Conservation (phyloP, 2,329 filamentous ascomycete species). For the Diaporthe eres region DNA sequence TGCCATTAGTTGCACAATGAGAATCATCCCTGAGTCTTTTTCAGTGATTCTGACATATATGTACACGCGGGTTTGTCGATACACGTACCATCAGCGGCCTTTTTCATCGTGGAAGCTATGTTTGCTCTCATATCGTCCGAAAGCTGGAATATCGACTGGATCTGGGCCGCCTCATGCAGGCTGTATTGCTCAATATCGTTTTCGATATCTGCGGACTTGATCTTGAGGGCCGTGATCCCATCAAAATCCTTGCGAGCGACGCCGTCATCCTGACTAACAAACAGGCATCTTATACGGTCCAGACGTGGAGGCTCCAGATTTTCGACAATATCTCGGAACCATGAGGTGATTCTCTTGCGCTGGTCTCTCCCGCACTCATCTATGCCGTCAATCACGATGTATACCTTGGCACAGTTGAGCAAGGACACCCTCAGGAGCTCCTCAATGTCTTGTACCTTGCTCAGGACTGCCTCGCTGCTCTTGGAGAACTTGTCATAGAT, state of each 20-base stretch:
- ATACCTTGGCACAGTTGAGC: constrained; percentile 46
- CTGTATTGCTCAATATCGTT: constrained; percentile 19
- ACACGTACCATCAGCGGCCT: background rate
- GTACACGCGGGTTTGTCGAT: background rate
- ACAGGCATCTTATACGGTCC: constrained; percentile 47
- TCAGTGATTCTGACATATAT: too few relatives aligned
- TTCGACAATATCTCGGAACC: constrained; percentile 45
- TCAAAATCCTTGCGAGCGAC: constrained; percentile 49
- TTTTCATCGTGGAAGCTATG: constrained; percentile 10
- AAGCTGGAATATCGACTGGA: constrained; percentile 12
- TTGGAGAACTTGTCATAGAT: constrained; percentile 51
- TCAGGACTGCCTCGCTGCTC: constrained; percentile 50
- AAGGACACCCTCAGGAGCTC: constrained; percentile 50
- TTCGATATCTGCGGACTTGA: constrained; percentile 38
- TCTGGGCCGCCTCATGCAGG: background rate
- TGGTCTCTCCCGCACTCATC: constrained; percentile 55
- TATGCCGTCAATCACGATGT: constrained; percentile 58
- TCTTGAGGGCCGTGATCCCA: constrained; percentile 44
- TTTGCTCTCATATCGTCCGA: background rate
- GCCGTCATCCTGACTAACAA: constrained; percentile 55
- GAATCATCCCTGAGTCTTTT: background rate
- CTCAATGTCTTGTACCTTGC: constrained; percentile 45
- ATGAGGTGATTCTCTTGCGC: constrained; percentile 49
- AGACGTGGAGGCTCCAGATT: constrained; percentile 19
- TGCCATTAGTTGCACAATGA: constrained; percentile 13